phyloP scores from a whole-genome alignment of 2,329 filamentous ascomycete species.

The Ceratocystis papillata region DNA sequence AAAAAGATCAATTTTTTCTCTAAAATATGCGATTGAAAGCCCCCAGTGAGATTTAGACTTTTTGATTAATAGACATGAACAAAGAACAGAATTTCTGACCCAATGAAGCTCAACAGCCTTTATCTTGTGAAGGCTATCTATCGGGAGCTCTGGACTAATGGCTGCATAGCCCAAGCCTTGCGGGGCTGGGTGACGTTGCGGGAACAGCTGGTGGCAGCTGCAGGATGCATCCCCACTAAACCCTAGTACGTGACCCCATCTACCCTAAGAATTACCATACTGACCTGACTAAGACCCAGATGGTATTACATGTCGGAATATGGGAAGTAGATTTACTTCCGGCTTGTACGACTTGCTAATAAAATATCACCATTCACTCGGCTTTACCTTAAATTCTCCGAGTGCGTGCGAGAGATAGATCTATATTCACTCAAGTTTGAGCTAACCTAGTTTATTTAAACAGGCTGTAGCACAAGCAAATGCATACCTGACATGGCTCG shows the following conservation, averaged over 20 bases:
- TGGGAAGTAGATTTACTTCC: not conserved
- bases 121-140: not conserved
- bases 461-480: not conserved
- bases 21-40: not conserved
- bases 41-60: not conserved
- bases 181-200: slow-evolving; percentile 16
- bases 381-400: not conserved
- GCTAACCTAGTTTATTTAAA: not conserved
- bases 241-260: not conserved
- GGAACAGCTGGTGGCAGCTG: not conserved
- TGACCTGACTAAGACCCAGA: no score
- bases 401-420: not conserved
- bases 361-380: not conserved
- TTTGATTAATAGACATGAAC: not conserved
- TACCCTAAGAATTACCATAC: not conserved
- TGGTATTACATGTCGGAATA: not conserved
- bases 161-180: slow-evolving; percentile 19
- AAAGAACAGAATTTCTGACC: not conserved
- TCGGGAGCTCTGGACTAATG: slow-evolving; percentile 10
- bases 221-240: not conserved
- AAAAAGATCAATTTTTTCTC: not conserved
- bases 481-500: not conserved
- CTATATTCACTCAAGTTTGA: not conserved
- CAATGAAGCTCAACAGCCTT: not conserved
- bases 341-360: not conserved